These are phyloP conservation scores for Beverwykella pulmonaria DNA, from an alignment of 495 filamentous ascomycete genomes.

Conservation along the genomic window DNA sequence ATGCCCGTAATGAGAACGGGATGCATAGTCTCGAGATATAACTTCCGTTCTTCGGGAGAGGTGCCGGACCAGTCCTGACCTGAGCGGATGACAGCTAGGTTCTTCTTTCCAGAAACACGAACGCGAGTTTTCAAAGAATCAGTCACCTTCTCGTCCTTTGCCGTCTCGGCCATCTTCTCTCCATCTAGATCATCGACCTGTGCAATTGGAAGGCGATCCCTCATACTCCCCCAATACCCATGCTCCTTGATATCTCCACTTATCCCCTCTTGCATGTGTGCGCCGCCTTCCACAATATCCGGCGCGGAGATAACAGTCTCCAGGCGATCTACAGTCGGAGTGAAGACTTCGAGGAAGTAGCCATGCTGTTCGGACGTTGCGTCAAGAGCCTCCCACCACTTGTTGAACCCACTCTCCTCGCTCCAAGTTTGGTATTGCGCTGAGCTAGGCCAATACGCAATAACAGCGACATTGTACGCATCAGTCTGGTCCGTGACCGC, in stretches of 20 bases:
- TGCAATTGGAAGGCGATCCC: slow-evolving; percentile 39
- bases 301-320: slow-evolving; percentile 43
- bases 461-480: slow-evolving; percentile 38
- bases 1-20: slow-evolving; percentile 41
- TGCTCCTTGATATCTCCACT: slow-evolving; percentile 39
- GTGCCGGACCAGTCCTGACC: slow-evolving; percentile 45
- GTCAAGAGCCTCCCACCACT: slow-evolving; percentile 41
- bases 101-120: slow-evolving; percentile 35
- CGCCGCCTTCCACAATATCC: slow-evolving; percentile 39
- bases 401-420: slow-evolving; percentile 36
- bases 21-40: slow-evolving; percentile 44
- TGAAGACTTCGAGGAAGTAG: slow-evolving; percentile 46
- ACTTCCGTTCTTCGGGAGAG: slow-evolving; percentile 36
- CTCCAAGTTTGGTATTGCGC: slow-evolving; percentile 37
- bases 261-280: slow-evolving; percentile 37
- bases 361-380: slow-evolving; percentile 22
- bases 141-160: neutral
- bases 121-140: slow-evolving; percentile 13
- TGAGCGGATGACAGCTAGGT: slow-evolving; percentile 43
- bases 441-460: slow-evolving; percentile 43
- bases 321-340: slow-evolving; percentile 41
- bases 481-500: slow-evolving; percentile 38
- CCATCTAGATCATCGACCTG: slow-evolving; percentile 41
- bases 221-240: slow-evolving; percentile 46
- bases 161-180: slow-evolving; percentile 1